These are phyloP conservation scores for Diplodia mutila DNA, from an alignment of 2,329 filamentous ascomycete genomes.

Conservation along the genomic window DNA sequence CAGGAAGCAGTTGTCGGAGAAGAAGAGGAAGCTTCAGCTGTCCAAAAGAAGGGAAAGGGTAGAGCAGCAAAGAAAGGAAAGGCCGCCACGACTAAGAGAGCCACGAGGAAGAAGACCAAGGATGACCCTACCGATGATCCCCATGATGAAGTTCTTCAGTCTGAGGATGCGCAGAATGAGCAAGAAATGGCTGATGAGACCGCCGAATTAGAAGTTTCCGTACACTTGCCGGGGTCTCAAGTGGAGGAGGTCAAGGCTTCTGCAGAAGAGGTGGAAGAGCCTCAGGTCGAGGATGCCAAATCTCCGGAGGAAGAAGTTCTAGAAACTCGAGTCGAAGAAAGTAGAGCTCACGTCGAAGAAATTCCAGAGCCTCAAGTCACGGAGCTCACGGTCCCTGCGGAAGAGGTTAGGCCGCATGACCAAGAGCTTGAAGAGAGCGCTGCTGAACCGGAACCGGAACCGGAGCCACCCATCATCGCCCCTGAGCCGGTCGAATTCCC, in stretches of 20 bases:
- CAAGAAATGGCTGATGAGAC: background rate
- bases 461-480: background rate
- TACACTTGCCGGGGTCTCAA: background rate
- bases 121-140: background rate
- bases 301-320: background rate
- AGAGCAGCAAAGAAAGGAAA: constrained; percentile 21
- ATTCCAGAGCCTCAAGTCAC: background rate
- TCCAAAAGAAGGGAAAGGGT: constrained; percentile 15
- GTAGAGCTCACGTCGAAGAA: background rate
- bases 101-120: background rate
- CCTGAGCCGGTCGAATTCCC: background rate
- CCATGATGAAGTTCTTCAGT: background rate
- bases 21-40: background rate
- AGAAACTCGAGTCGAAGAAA: background rate
- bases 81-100: background rate
- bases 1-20: constrained; percentile 3
- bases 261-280: background rate
- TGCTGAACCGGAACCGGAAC: background rate
- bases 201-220: background rate
- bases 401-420: background rate
- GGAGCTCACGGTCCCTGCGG: background rate
- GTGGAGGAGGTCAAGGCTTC: background rate
- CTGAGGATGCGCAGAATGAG: background rate
- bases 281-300: background rate
- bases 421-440: background rate